Percentiles rank a stretch among this genome's conserved stretches.
Conservation (phyloP, 495 filamentous ascomycete species). For the Astrothelium macrocarpum region DNA sequence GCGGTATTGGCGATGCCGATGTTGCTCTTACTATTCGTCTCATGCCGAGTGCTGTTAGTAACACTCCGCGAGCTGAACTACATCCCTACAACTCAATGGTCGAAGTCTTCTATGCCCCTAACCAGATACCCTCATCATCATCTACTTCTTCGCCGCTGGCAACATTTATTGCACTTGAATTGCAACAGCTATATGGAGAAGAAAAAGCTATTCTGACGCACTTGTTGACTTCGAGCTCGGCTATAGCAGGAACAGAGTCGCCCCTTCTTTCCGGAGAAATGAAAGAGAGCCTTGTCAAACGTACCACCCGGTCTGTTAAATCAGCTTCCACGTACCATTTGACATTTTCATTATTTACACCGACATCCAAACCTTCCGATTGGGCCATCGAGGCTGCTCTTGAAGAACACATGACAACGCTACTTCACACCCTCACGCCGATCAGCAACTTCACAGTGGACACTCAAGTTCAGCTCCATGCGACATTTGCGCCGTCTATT, state of each 20-base stretch:
- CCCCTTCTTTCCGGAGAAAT: slow-evolving; percentile 39
- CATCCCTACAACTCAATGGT: slow-evolving; percentile 8
- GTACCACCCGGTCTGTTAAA: slow-evolving; percentile 72
- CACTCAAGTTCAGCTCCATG: slow-evolving; percentile 91
- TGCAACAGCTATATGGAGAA: slow-evolving; percentile 73
- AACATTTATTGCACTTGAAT: slow-evolving; percentile 65
- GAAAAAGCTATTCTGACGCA: slow-evolving; percentile 84
- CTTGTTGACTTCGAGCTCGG: slow-evolving; percentile 50
- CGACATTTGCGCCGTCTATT: slow-evolving; percentile 65
- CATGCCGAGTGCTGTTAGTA: not conserved
- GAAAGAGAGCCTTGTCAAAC: slow-evolving; percentile 45
- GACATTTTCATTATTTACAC: slow-evolving; percentile 89
- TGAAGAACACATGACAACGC: slow-evolving; percentile 67
- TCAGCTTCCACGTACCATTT: slow-evolving; percentile 92
- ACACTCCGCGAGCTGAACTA: not conserved
- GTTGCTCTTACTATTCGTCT: not conserved
- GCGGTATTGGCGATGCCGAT: slow-evolving; percentile 7
- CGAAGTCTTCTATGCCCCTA: slow-evolving; percentile 4
- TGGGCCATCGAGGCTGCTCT: slow-evolving; percentile 89
- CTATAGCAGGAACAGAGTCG: slow-evolving; percentile 11
- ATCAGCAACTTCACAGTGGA: slow-evolving; percentile 97
- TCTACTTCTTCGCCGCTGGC: slow-evolving; percentile 67
- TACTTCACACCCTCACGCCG: slow-evolving; percentile 63
- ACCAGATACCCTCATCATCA: slow-evolving; percentile 45
- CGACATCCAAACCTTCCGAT: slow-evolving; percentile 61